These are phyloP conservation scores for Antarctomyces pellizariae DNA, from an alignment of 495 filamentous ascomycete species.

Conservation along the genomic window DNA sequence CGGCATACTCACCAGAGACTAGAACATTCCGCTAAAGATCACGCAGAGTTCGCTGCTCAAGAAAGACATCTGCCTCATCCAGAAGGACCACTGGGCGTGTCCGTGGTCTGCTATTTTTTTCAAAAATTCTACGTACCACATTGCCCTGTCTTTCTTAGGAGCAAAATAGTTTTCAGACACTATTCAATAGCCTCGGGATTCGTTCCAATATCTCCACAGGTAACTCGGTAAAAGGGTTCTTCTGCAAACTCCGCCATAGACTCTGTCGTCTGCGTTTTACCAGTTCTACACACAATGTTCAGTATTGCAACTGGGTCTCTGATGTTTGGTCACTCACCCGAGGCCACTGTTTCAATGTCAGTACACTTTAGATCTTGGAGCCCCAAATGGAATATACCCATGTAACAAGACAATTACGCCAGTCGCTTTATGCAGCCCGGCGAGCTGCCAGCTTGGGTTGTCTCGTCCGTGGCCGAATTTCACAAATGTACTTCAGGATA, in stretches of 20 bases:
- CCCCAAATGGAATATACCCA: no score
- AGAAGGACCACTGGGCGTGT: slow-evolving; percentile 15
- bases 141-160: slow-evolving; percentile 23
- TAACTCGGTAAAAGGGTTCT: slow-evolving; percentile 25
- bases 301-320: no score
- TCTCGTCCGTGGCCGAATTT: no score
- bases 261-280: slow-evolving; percentile 29
- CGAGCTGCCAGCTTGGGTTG: no score
- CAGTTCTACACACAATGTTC: slow-evolving; percentile 24
- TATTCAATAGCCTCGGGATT: slow-evolving; percentile 20
- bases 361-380: no score
- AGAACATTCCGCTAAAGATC: slow-evolving; percentile 25
- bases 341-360: no score
- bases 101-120: no score
- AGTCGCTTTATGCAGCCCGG: no score
- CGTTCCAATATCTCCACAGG: slow-evolving; percentile 28
- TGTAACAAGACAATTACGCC: no score
- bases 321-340: no score
- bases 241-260: slow-evolving; percentile 24
- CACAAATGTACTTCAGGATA: no score
- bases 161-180: slow-evolving; percentile 22
- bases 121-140: slow-evolving; percentile 11
- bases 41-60: slow-evolving; percentile 17
- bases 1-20: slow-evolving; percentile 14
- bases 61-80: slow-evolving; percentile 21